These are phyloP conservation scores for Juglanconis sp. DNA, from an alignment of 2,329 filamentous ascomycete genomes.

Conservation along the genomic window DNA sequence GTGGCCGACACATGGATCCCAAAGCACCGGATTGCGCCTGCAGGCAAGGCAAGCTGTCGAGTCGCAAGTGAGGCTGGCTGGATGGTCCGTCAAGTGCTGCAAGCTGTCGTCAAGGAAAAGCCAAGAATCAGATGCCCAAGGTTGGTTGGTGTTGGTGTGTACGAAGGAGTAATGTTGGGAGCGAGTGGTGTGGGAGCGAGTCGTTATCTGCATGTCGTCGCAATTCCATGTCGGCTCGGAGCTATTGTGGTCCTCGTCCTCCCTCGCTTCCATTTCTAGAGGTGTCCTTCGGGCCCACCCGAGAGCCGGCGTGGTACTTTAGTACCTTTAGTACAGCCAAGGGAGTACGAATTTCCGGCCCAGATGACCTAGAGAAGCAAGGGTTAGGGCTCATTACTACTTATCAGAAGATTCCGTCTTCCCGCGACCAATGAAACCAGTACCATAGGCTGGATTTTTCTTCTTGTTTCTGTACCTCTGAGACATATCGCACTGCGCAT, in stretches of 20 bases:
- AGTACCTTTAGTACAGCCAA: neutral
- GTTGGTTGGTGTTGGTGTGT: neutral
- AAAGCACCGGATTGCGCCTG: neutral
- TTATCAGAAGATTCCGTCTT: neutral
- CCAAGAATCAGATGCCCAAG: neutral
- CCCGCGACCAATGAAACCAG: no score
- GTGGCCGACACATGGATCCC: slow-evolving; percentile 7
- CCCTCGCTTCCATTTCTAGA: neutral
- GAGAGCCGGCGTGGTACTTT: neutral
- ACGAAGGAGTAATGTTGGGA: neutral
- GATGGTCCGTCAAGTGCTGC: neutral
- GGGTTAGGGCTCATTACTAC: neutral
- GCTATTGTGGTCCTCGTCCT: neutral
- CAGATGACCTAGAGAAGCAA: neutral
- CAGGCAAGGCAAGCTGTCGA: neutral
- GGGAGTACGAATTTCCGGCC: no score
- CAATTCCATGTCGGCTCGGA: neutral
- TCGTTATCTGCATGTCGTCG: neutral
- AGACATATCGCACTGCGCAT: no score
- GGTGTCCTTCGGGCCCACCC: slow-evolving; percentile 6
- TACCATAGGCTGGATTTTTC: no score
- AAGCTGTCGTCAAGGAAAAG: neutral
- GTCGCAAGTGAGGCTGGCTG: neutral
- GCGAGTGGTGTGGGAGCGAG: neutral
- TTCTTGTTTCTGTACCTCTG: no score